A percentile compares a stretch with the other conserved stretches of the same genome.
Evolutionary conservation across 768 basidiomycete species (phyloP).

Genomic region (button mushroom (Agaricus bisporus)): DNA sequence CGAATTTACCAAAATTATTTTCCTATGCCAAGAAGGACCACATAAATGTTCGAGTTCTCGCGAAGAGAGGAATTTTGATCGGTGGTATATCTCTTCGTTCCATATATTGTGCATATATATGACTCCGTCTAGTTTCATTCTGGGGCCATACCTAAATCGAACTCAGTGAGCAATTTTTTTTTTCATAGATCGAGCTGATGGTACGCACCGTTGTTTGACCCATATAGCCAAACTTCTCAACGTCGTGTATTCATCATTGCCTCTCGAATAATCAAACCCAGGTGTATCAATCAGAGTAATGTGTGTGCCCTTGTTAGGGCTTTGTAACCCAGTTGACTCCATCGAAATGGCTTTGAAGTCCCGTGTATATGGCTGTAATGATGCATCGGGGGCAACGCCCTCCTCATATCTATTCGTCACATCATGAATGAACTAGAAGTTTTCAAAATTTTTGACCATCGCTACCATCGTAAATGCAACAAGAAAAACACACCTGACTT

Average conservation of each 20-base stretch:
- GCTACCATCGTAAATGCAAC: background rate
- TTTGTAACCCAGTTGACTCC: no score
- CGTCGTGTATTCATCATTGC: background rate
- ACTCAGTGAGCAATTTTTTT: background rate
- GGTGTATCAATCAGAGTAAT: slow-evolving; percentile 5
- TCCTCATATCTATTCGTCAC: background rate
- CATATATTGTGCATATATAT: slow-evolving; percentile 9
- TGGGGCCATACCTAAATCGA: background rate
- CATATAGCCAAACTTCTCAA: background rate
- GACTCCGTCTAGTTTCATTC: background rate
- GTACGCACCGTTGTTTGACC: background rate
- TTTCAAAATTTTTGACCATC: no score
- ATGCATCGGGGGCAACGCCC: background rate
- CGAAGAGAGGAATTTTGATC: background rate
- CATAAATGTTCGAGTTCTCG: background rate
- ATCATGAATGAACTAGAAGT: background rate
- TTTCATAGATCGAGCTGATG: background rate
- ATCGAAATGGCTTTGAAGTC: background rate
- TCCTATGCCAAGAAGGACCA: background rate
- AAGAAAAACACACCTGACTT: background rate
- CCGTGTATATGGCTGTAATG: background rate
- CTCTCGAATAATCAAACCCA: background rate
- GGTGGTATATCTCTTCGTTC: slow-evolving; percentile 1
- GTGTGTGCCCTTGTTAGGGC: no score
- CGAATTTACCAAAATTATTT: slow-evolving; percentile 1